Percentiles rank a stretch among this genome's conserved stretches.
phyloP scores from a whole-genome alignment of 345 rosid species.

The Brassica cretica region DNA sequence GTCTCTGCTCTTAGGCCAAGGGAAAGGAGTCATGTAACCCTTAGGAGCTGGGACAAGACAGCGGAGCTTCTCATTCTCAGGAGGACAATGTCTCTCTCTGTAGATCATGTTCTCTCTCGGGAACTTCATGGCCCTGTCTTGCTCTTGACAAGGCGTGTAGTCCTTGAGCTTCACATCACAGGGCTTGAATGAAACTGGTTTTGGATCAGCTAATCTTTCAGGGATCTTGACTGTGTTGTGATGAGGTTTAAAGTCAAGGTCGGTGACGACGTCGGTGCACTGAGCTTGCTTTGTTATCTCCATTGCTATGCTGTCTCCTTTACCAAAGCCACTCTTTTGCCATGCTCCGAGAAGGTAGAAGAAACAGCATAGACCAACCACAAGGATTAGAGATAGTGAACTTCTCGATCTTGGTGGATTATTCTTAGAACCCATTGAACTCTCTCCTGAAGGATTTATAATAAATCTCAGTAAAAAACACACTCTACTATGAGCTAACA shows the following conservation, averaged over 20 bases:
- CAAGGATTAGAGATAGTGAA: slow-evolving; percentile 66
- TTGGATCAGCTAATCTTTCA: slow-evolving; percentile 50
- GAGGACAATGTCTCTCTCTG: slow-evolving; percentile 93
- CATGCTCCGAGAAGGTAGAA: slow-evolving; percentile 92
- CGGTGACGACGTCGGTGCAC: slow-evolving; percentile 52
- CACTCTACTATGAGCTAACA: slow-evolving; percentile 11
- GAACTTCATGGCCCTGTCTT: slow-evolving; percentile 87
- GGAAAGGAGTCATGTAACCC: slow-evolving; percentile 85
- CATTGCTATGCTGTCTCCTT: slow-evolving; percentile 76
- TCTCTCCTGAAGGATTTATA: slow-evolving; percentile 29
- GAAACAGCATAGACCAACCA: slow-evolving; percentile 81
- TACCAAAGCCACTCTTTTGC: slow-evolving; percentile 94
- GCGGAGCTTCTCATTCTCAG: slow-evolving; percentile 69
- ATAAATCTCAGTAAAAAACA: background rate
- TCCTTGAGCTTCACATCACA: slow-evolving; percentile 78
- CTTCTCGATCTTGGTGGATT: slow-evolving; percentile 52
- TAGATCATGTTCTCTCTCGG: slow-evolving; percentile 93
- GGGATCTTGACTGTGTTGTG: slow-evolving; percentile 68
- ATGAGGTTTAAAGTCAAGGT: slow-evolving; percentile 74
- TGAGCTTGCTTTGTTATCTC: slow-evolving; percentile 66
- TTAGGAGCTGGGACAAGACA: slow-evolving; percentile 95
- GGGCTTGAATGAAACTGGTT: slow-evolving; percentile 56
- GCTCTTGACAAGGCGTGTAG: slow-evolving; percentile 96
- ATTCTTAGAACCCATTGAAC: slow-evolving; percentile 62
- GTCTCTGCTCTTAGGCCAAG: slow-evolving; percentile 97